Evolutionary conservation across 345 rosid species (phyloP).

Genomic region (Hibiscus syriacus): DNA sequence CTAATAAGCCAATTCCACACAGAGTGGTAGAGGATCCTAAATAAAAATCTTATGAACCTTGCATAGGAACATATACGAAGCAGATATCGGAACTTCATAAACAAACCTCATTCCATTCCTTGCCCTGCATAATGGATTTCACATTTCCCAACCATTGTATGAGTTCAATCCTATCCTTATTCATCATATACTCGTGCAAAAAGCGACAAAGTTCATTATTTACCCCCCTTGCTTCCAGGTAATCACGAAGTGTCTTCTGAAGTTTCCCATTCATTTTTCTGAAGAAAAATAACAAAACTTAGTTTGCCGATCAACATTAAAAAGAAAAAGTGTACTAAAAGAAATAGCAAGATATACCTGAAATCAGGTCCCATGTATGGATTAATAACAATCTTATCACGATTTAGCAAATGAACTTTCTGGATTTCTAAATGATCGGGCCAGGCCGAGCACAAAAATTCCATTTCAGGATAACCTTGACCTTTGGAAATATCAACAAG

Average conservation of each 20-base stretch:
- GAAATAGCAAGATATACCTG: neutral
- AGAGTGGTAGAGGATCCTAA: neutral
- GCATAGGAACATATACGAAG: too few relatives aligned
- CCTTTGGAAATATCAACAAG: slow-evolving; percentile 42
- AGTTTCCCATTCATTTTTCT: slow-evolving; percentile 48
- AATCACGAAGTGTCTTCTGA: slow-evolving; percentile 31
- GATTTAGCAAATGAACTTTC: slow-evolving; percentile 37
- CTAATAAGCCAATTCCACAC: neutral
- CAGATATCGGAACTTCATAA: neutral
- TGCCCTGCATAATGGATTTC: slow-evolving; percentile 35
- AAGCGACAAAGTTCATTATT: slow-evolving; percentile 46
- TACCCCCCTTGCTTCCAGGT: slow-evolving; percentile 58
- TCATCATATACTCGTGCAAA: slow-evolving; percentile 67
- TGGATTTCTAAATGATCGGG: slow-evolving; percentile 56
- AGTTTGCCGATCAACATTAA: neutral
- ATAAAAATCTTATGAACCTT: too few relatives aligned
- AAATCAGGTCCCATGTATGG: slow-evolving; percentile 64
- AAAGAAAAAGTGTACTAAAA: neutral
- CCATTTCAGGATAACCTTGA: slow-evolving; percentile 30
- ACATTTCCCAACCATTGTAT: slow-evolving; percentile 55
- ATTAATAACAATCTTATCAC: slow-evolving; percentile 21
- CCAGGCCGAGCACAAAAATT: slow-evolving; percentile 41
- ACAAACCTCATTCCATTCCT: slow-evolving; percentile 17
- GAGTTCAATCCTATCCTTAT: slow-evolving; percentile 68
- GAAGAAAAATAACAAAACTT: slow-evolving; percentile 1